Evolutionary conservation across 2,329 filamentous ascomycete species (phyloP).

Genomic region (Neonectria faginata): DNA sequence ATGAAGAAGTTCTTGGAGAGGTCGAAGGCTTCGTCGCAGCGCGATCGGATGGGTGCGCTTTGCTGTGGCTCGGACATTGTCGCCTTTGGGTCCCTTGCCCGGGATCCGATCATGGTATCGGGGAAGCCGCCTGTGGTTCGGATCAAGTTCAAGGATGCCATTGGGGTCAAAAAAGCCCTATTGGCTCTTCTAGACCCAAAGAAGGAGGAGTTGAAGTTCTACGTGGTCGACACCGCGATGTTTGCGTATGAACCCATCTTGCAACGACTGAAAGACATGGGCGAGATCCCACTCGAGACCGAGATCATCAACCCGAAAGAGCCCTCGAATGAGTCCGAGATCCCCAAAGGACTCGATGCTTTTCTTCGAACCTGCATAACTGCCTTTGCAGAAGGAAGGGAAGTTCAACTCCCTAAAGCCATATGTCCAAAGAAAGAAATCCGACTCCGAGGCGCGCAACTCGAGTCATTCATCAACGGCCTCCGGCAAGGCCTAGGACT

Average conservation of each 20-base stretch:
- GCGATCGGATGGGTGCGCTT: conserved; percentile 72
- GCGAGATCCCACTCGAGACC: conserved; percentile 66
- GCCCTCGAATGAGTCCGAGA: conserved; percentile 20
- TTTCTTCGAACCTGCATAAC: conserved; percentile 1
- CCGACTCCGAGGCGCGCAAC: conserved; percentile 58
- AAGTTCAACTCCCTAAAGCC: conserved; percentile 29
- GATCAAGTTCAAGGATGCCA: conserved; percentile 62
- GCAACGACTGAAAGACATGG: conserved; percentile 66
- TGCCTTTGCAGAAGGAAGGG: neutral
- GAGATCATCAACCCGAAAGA: conserved; percentile 58
- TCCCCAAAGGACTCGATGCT: conserved; percentile 14
- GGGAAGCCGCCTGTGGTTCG: conserved; percentile 59
- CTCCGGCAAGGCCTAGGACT: conserved; percentile 66
- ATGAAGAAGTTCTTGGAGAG: conserved; percentile 61
- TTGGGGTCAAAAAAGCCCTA: conserved; percentile 61
- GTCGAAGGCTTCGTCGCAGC: conserved; percentile 64
- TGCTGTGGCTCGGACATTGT: conserved; percentile 63
- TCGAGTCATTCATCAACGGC: conserved; percentile 65
- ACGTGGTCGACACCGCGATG: conserved; percentile 72
- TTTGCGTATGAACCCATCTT: conserved; percentile 79
- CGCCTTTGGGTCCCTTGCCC: conserved; percentile 69
- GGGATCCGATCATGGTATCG: conserved; percentile 61
- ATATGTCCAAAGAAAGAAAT: conserved; percentile 45
- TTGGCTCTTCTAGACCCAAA: conserved; percentile 52
- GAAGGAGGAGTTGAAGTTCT: conserved; percentile 55